Base-by-base conservation (phyloP, 1,284 basidiomycete genomes). In the Lentinula novae-zelandiae region DNA sequence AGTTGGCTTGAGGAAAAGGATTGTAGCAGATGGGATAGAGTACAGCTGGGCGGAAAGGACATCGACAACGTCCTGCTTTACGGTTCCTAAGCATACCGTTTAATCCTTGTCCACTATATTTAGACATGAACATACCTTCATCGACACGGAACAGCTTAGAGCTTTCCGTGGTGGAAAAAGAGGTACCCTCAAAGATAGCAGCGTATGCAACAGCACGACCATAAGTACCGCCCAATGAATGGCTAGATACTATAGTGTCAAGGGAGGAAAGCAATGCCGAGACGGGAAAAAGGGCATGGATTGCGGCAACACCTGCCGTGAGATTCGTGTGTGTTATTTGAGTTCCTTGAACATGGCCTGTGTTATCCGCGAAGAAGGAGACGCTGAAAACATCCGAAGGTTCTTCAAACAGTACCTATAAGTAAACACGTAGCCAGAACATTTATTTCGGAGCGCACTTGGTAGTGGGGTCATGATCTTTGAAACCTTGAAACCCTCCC, bases 261-360 rank as follows among this genome's bases (percentile, higher is more conserved):
- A 89, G 70, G 2, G 84, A 75, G 6, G 88, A 85, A 12, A 92
- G 68, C 0, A 81, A 77, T 58, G 81, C 82, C 15, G 85, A 82
- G 13, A 83, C 72, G 1, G 91, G 89, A 56, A 93, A 79, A 31
- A 92, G 71, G 5, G 82, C 79, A 51, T 86, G 84, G 20, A 82
- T 78, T 3, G 88, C 87, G 1, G 88, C 82, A n/a, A 92, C 86
- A 50, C 88, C 91, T 10, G 91, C 88, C 2, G 89, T 92, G 60
- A 92, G 70, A 64, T 91, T 92, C 67, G 89, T 82, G 68, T 93
- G 90, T 0, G 89, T 90, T 48, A 93, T 73, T 61, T 86, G 85
- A 6, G 81, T 82, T 34, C 81, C 87, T 62, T 82, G 82, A 7
- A 87, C 67, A 52, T 79, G 76, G 38, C 86, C 85, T 15, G 78